Base-by-base conservation (phyloP, 805 yeast species). In the Wickerhamomyces xylosicus region DNA sequence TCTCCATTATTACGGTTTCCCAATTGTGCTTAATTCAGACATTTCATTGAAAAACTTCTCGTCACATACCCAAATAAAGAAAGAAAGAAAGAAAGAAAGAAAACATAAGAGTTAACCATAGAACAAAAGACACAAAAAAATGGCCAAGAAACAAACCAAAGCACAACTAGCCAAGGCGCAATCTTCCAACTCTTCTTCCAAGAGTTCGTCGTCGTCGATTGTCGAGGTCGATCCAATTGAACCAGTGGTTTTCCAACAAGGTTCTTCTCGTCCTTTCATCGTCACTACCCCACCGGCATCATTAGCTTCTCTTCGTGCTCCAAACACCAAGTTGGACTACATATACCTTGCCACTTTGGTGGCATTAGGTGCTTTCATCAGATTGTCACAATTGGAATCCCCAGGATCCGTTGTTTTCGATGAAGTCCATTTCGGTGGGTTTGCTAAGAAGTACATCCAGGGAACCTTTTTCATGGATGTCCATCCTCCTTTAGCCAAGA, bases 351-450 rank as follows among this genome's bases (percentile, higher is more conserved):
- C 50, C 3, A 53, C 63, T 14, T 62, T 85, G 38, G 51, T 74
- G n/a, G 47, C 68, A 2, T 47, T 78, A 29, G 72, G 95, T 0
- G 44, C 67, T 11, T 50, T 59, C 35, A 71, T 85, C 37, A 76
- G 99, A 49, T 65, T 82, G 38, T 64, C 67, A 47, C 64, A 71
- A 39, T 64, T 92, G 42, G 64, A 71, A 20, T 54, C 63, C 45
- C 99, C 99, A 31, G 62, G 77, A 50, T 76, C 89, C 21, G 94
- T 87, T 29, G 95, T 90, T 11, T 85, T 85, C 48, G 95, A 87
- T 59, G 98, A 90, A 59, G 92, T 84, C 32, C 95, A 85, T 61
- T 92, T 92, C 53, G 98, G 98, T 41, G 94, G 94, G n/a, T 92
- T 90, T 63, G 95, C 96, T 25, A 71, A 80, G 42, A 78, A 84